Percentiles rank a stretch among this genome's conserved stretches.
These are phyloP conservation scores for Fusarium nematophilum DNA, from an alignment of 2,329 filamentous ascomycete species.

Conservation along the genomic window DNA sequence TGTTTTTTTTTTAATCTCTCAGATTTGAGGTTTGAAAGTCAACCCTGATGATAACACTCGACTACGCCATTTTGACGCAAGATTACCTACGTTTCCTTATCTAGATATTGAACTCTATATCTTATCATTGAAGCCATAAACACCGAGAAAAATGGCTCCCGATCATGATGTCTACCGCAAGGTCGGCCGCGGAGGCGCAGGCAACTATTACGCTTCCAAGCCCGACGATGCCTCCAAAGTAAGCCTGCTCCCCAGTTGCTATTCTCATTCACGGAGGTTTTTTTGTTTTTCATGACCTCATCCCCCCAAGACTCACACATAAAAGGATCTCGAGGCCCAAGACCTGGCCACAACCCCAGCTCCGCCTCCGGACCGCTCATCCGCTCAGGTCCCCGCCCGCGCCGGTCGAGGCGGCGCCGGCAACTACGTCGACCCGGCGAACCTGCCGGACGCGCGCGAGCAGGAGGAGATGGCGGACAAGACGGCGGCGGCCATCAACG, in stretches of 20 bases:
- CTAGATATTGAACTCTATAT: not conserved
- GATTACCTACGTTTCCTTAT: too few species aligned
- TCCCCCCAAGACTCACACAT: not conserved
- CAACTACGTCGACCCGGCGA: conserved; percentile 62
- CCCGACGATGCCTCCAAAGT: conserved; percentile 57
- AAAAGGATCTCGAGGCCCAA: conserved; percentile 55
- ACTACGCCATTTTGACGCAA: too few species aligned
- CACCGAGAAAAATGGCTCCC: conserved; percentile 32
- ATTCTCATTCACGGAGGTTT: too few species aligned
- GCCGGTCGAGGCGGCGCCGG: conserved; percentile 71
- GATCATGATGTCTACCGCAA: conserved; percentile 60
- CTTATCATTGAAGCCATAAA: conserved; percentile 1
- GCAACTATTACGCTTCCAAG: conserved; percentile 69
- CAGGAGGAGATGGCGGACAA: conserved; percentile 50
- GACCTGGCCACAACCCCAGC: conserved; percentile 38
- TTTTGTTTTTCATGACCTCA: too few species aligned
- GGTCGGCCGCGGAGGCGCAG: conserved; percentile 71
- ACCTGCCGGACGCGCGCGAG: conserved; percentile 48
- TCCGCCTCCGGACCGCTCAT: conserved; percentile 40
- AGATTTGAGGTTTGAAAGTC: not conserved
- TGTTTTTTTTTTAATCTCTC: not conserved
- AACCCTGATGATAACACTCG: conserved; percentile 3
- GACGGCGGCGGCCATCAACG: conserved; percentile 49
- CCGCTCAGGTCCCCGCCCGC: conserved; percentile 52
- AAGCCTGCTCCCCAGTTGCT: conserved; percentile 11